Evolutionary conservation across 23 red algal species (phyloP), one percentile per base, ranked within the genome.

Genomic region (Gracilaria vermiculophylla): DNA sequence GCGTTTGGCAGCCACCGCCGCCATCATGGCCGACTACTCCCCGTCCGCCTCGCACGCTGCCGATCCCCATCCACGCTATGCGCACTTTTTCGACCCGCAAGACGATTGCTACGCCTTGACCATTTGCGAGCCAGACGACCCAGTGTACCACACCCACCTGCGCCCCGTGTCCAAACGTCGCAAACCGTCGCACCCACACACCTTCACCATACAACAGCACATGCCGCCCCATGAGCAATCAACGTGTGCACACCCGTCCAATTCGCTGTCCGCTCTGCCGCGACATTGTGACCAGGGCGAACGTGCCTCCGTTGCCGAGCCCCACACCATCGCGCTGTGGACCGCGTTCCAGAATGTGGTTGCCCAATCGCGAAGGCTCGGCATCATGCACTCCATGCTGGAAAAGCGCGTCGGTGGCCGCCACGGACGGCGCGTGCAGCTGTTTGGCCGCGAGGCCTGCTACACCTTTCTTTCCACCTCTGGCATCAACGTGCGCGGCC

Each of bases 391-490:
- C 48, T 45, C 70, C 66, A 65, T 77, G 33, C 37, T 88, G 44
- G 31, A 21, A 39, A 76, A 34, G 21, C 72, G 58, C 7, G 32
- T 56, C 0, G 84, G 72, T 43, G 72, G 72, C 37, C 49, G 70
- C 2, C 66, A 62, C 25, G 84, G 48, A 48, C 58, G 44, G 12
- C 12, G 48, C 9, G 53, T 77, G 40, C 84, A 23, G 17, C 19
- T 88, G 14, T 76, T 32, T 65, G 84, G 72, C 15, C 65, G 72
- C 34, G 69, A 88, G 28, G 50, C 70, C 5, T 34, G 57, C 5
- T 88, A 88, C 53, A 88, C 53, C 6, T 88, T 88, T 60, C 69
- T 88, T 54, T 88, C 52, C 16, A 88, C 69, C 34, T 39, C 84
- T 15, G 84, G 84, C 25, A 77, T 88, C 21, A 77, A 43, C 31